Conservation (phyloP, 192 early-diverging fungal genomes). For the Thamnidium elegans region DNA sequence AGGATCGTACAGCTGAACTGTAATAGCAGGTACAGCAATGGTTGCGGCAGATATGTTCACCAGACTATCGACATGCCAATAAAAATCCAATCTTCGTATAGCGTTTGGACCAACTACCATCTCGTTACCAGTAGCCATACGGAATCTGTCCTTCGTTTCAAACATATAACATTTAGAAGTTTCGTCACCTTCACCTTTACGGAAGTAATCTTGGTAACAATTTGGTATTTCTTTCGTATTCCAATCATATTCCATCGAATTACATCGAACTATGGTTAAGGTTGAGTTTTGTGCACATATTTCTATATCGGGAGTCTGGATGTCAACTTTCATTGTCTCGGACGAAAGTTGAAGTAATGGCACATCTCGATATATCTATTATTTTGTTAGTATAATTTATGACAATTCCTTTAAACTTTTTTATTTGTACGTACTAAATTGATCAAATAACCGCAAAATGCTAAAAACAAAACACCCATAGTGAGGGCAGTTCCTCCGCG, state of each 20-base stretch:
- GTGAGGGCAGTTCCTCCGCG: no score
- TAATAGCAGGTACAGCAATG: background rate
- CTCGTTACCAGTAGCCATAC: background rate
- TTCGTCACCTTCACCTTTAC: background rate
- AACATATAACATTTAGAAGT: slow-evolving; percentile 9
- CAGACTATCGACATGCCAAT: slow-evolving; percentile 20
- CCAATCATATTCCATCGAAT: background rate
- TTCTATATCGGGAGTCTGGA: background rate
- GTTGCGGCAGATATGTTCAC: background rate
- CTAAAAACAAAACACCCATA: no score
- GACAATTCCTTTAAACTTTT: no score
- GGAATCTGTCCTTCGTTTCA: background rate
- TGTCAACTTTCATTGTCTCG: background rate
- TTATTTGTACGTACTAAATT: no score
- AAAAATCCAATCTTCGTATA: slow-evolving; percentile 11
- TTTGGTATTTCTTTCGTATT: background rate
- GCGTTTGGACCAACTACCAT: background rate
- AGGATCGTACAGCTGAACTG: slow-evolving; percentile 17
- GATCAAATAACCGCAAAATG: no score
- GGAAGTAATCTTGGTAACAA: background rate
- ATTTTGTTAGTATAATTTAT: background rate
- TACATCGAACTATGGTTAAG: background rate
- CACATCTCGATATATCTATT: background rate
- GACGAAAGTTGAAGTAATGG: background rate
- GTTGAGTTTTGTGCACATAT: background rate